These are phyloP conservation scores for Coniochaeta pulveracea DNA, from an alignment of 2,329 filamentous ascomycete genomes.

Conservation along the genomic window DNA sequence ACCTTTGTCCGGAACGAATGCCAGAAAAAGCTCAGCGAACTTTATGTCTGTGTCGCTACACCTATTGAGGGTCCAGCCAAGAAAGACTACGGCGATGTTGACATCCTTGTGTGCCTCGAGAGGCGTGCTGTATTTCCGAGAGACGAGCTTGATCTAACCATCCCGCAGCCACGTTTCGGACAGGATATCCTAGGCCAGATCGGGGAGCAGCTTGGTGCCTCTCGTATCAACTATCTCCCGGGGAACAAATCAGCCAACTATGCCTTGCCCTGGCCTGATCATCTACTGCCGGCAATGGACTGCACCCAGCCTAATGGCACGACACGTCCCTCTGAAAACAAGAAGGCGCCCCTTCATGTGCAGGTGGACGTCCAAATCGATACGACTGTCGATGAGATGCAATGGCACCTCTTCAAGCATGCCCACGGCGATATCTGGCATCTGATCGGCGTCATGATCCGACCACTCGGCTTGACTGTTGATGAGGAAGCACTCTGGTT, in stretches of 20 bases:
- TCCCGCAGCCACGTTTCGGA: background rate
- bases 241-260: constrained; percentile 25
- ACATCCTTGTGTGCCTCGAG: constrained; percentile 46
- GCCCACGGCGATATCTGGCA: constrained; percentile 65
- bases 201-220: constrained; percentile 31
- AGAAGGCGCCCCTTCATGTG: constrained; percentile 30
- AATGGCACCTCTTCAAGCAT: constrained; percentile 58
- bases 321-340: background rate
- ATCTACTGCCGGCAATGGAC: constrained; percentile 5
- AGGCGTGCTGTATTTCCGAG: constrained; percentile 7
- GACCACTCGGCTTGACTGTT: constrained; percentile 53
- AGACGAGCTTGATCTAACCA: no score
- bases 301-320: background rate
- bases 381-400: constrained; percentile 25
- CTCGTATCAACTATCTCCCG: constrained; percentile 19
- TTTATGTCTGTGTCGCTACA: constrained; percentile 44
- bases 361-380: constrained; percentile 61
- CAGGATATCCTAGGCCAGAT: constrained; percentile 18
- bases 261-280: constrained; percentile 43
- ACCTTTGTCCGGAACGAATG: constrained; percentile 32
- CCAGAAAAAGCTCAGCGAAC: constrained; percentile 29
- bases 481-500: constrained; percentile 54
- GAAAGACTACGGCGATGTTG: constrained; percentile 58
- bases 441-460: constrained; percentile 50
- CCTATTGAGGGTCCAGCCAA: constrained; percentile 63